Base-by-base conservation (phyloP, 495 filamentous ascomycete species). In the Penicillium riverlandense region DNA sequence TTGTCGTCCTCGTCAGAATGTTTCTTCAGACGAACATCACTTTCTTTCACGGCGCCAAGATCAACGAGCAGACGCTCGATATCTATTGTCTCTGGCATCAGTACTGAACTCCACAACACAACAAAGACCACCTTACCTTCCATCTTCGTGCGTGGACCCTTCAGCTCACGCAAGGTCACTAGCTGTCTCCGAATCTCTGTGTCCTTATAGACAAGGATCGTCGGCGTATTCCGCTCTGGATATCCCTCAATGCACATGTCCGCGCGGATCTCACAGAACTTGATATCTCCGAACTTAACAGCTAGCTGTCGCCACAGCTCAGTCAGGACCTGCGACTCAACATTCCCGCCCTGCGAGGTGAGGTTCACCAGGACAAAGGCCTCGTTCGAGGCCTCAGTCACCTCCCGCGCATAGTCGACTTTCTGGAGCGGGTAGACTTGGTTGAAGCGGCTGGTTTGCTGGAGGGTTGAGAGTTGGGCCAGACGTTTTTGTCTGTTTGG, bases 201-300 rank as follows among this genome's bases (percentile, higher is more conserved):
- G 50, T 96, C 85, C 56, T 81, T 81, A 57, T 97, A 99, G 0
- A 95, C 78, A 44, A 99, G 65, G 29, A 99, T 90, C 7, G 92
- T 99, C 8, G 92, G 92, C 38, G 88, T 94, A 57, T 96, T 97
- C 41, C 76, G 75, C 58, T 97, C 94, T 11, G 92, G 92, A 61
- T 97, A 99, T 14, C 85, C 85, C 66, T 97, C 92, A 55, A 99
- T 96, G 45, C 92, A 95, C 77, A 95, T 82, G 57, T 90, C 83
- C 2, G 80, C 92, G 52, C 82, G 75, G 37, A 99, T 97, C 66
- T 99, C 88, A 61, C 90, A 96, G 69, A 99, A 99, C 66, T 99
- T 99, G 58, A 97, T 65, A 45, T 99, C 90, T 28, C 88, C 88
- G 56, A 83, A 97, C 56, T 88, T 87, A 43, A 62, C 64, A 11